A percentile compares a stretch with the other conserved stretches of the same genome.
phyloP scores from a whole-genome alignment of 169 alveolate genomes.

The Plasmodium gaboni region DNA sequence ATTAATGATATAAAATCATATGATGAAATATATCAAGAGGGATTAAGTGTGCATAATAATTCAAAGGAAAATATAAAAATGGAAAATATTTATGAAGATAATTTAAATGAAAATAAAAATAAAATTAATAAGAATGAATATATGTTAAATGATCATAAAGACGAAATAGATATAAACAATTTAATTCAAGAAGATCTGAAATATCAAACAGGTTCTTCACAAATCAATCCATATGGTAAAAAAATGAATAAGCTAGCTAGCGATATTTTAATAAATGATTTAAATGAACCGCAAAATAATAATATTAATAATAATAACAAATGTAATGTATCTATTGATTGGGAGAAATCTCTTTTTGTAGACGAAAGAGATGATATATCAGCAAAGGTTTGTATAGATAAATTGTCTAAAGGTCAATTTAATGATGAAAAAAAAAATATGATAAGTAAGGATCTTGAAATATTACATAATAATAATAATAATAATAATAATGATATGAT shows the following conservation, averaged over 20 bases:
- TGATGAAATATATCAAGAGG: conserved; percentile 36
- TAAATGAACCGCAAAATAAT: neutral
- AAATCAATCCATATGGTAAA: neutral
- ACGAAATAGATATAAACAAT: conserved; percentile 28
- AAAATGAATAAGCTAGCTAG: conserved; percentile 24
- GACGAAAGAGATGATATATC: conserved; percentile 44
- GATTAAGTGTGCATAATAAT: neutral
- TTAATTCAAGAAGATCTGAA: conserved; percentile 50
- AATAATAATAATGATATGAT: neutral
- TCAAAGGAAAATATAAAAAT: neutral
- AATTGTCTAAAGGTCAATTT: neutral
- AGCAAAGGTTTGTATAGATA: conserved; percentile 44
- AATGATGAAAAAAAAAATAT: neutral
- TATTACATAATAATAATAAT: neutral
- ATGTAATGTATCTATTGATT: neutral
- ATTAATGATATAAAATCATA: conserved; percentile 61
- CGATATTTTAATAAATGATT: conserved; percentile 48
- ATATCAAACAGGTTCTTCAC: neutral
- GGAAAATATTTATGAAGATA: neutral
- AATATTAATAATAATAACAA: neutral
- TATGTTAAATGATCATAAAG: neutral
- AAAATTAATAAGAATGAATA: neutral
- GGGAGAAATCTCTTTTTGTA: conserved; percentile 23
- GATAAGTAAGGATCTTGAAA: neutral
- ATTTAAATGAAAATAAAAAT: neutral